Base-by-base conservation (phyloP, 1,284 basidiomycete species). In the Schizopora paradoxa region DNA sequence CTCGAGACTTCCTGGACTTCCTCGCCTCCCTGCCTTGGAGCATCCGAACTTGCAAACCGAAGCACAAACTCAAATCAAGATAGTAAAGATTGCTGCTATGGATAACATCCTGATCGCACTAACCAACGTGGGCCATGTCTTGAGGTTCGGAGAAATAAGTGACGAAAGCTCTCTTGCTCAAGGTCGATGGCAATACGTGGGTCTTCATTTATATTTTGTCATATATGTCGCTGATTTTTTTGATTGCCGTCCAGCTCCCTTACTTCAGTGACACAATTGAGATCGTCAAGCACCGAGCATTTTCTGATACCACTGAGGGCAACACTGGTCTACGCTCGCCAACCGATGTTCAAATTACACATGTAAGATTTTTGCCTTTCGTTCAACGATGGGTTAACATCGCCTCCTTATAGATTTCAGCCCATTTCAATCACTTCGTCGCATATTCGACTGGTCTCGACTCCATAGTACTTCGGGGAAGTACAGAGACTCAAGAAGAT, bases 11-110 rank as follows among this genome's bases (percentile, higher is more conserved):
- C 68, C 67, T n/a, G 23, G 44, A 5, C 18, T 58, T 18, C 48
- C 56, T 6, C 29, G 46, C 11, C 57, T 72, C 1, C 83, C 82
- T n/a, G 61, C 67, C 13, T 58, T 87, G 31, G 70, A 72, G 29
- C 28, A 51, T 14, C 56, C 58, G 1, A 54, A 56, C 4, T 61
- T 63, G 6, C 61, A 68, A 8, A 62, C 65, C 13, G 58, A 67
- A 32, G 16, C 28, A 10, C 19, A 39, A 8, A n/a, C n/a, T n/a
- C 63, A 60, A 28, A 69, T 67, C 19, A 72, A 70, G 53, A 67
- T 92, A n/a, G 69, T 90, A 34, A 81, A 88, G 63, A 85, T 94
- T 41, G 89, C 87, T 3, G 82, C 74, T 2, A 72, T 87, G 49
- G 75, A 83, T 43, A 69, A 71, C 37, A 72, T 77, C 53, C 59